Evolutionary conservation across 495 filamentous ascomycete species (phyloP).

Genomic region (Aspergillus diversus): DNA sequence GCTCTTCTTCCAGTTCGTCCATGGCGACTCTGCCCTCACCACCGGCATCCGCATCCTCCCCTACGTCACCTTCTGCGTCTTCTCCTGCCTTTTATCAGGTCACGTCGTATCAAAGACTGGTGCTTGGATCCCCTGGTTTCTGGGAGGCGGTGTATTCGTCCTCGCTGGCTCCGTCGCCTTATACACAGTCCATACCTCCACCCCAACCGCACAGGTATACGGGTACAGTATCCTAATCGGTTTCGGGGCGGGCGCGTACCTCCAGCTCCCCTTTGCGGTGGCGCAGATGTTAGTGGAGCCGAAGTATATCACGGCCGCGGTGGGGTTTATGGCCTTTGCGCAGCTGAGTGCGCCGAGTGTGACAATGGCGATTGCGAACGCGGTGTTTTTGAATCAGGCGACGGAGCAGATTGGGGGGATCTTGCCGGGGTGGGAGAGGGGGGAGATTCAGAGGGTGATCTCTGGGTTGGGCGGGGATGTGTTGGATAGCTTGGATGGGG

Average conservation of each 20-base stretch:
- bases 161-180: constrained; percentile 27
- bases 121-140: constrained; percentile 56
- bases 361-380: constrained; percentile 11
- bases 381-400: neutral
- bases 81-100: constrained; percentile 40
- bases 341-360: constrained; percentile 8
- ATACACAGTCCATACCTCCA: neutral
- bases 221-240: constrained; percentile 55
- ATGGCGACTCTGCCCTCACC: constrained; percentile 44
- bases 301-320: constrained; percentile 21
- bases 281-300: constrained; percentile 49
- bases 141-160: constrained; percentile 39
- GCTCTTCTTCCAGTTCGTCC: constrained; percentile 60
- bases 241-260: constrained; percentile 50
- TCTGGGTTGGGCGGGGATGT: neutral
- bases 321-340: constrained; percentile 16
- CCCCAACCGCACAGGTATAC: constrained; percentile 40
- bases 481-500: neutral
- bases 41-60: constrained; percentile 56
- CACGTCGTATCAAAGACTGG: constrained; percentile 46
- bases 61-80: constrained; percentile 47
- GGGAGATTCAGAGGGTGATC: neutral
- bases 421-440: neutral
- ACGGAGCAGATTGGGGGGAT: neutral
- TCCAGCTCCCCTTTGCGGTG: constrained; percentile 54